Base-by-base conservation (phyloP, 2,329 filamentous ascomycete species). In the Diaporthe citrichinensis region DNA sequence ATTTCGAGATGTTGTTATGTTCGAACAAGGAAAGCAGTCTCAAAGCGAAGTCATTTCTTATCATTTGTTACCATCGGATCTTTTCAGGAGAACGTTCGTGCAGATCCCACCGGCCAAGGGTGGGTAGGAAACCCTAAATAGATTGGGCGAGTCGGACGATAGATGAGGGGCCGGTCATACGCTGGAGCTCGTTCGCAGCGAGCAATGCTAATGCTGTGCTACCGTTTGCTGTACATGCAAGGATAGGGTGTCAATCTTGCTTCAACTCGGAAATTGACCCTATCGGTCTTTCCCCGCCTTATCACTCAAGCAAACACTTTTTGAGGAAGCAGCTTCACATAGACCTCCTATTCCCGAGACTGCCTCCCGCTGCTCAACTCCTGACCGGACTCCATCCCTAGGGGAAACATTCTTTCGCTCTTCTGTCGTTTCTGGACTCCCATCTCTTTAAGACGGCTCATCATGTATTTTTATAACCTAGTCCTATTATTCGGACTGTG, bases 81-180 rank as follows among this genome's bases (percentile, higher is more conserved):
- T 31, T 5, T 17, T 28, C 34, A 36, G 51, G 34, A 39, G n/a
- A 14, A 12, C 10, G 15, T 41, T 36, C 28, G 3, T 23, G 31
- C 23, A 51, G 17, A 36, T 17, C 34, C n/a, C 46, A 28, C 23
- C 14, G 7, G 65, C 46, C 12, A 36, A 39, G 46, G 10, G 31
- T 20, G 65, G 65, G 31, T 9, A 34, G 65, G 23, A 69, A 69
- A 69, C 49, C 65, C 17, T 69, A 41, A 69, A 55, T 55, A 41
- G n/a, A 55, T 55, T 53, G 34, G 46, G 65, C 62, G 14, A 51
- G 62, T 51, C 12, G 62, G 44, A 14, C 2, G 25, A 49, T 15
- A 67, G 44, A n/a, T 51, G 62, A 49, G 34, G 44, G 61, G 44
- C 15, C 20, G 17, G 20, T 46, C 28, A 3, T 14, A 34, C 41